Percentiles rank a stretch among this genome's conserved stretches.
phyloP scores from a whole-genome alignment of 352 stramenopile species.

The Aphanomyces cochlioides region DNA sequence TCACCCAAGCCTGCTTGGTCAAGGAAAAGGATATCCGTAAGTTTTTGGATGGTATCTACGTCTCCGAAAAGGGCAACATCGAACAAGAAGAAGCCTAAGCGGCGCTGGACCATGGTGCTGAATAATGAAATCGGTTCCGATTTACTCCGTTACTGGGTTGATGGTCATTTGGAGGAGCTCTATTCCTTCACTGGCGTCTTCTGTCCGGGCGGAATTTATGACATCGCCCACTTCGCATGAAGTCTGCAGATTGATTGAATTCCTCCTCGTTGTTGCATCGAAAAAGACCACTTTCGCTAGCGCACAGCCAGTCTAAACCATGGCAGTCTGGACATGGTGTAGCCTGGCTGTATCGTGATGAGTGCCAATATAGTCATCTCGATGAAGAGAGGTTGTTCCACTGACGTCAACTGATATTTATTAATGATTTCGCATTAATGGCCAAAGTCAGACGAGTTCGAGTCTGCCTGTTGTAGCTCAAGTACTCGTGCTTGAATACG shows the following conservation, averaged over 20 bases:
- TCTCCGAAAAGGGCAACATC: conserved; percentile 94
- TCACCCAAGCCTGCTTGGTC: conserved; percentile 80
- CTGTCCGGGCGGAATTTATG: conserved; percentile 85
- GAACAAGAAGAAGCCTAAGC: conserved; percentile 61
- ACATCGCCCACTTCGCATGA: background rate
- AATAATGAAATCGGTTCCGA: conserved; percentile 45
- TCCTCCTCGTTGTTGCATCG: background rate
- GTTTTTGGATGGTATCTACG: conserved; percentile 99
- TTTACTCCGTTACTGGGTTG: conserved; percentile 86
- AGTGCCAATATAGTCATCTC: too few relatives aligned
- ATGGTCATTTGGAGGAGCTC: conserved; percentile 47
- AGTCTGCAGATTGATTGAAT: background rate
- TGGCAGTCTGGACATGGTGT: too few relatives aligned
- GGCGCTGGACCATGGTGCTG: conserved; percentile 33
- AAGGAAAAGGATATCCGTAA: conserved; percentile 97
- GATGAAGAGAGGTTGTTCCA: too few relatives aligned
- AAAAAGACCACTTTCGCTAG: too few relatives aligned
- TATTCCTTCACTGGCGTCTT: conserved; percentile 50
- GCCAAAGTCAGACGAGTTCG: too few relatives aligned
- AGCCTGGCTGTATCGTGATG: too few relatives aligned
- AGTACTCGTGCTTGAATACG: conserved; percentile 69
- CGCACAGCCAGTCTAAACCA: too few relatives aligned
- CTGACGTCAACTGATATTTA: too few relatives aligned
- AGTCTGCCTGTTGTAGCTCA: conserved; percentile 45
- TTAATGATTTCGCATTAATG: too few relatives aligned